Conservation (phyloP, 1,139 yeast species). For the Blastobotrys persicus region DNA sequence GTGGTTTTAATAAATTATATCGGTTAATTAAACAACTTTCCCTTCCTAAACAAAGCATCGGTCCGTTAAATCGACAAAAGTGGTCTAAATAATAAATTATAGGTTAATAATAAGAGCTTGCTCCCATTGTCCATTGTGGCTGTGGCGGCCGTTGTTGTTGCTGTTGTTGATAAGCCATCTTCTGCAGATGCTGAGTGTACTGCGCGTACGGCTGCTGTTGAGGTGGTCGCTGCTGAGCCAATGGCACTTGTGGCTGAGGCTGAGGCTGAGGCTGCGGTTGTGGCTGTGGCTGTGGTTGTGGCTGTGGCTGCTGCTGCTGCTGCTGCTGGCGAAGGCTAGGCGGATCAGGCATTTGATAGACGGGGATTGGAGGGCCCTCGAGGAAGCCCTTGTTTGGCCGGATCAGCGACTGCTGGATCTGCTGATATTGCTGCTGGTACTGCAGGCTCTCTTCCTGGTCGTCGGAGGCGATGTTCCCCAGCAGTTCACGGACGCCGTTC, state of each 20-base stretch:
- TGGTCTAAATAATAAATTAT: background rate
- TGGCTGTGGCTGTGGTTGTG: conserved; percentile 7
- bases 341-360: conserved; percentile 6
- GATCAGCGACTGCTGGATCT: conserved; percentile 9
- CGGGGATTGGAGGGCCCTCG: conserved; percentile 8
- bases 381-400: conserved; percentile 4
- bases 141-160: conserved; percentile 16
- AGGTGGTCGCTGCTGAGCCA: conserved; percentile 5
- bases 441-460: conserved; percentile 14
- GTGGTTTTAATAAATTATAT: no score
- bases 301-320: conserved; percentile 5
- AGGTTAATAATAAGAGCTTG: background rate
- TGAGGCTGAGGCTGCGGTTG: conserved; percentile 20
- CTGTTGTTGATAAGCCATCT: conserved; percentile 13
- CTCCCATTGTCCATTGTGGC: background rate
- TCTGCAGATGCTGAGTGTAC: conserved; percentile 13
- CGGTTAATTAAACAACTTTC: no score
- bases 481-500: conserved; percentile 18
- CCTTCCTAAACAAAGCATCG: no score
- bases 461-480: conserved; percentile 14
- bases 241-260: conserved; percentile 15
- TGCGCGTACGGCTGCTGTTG: conserved; percentile 12
- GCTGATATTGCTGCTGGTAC: conserved; percentile 8
- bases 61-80: no score
- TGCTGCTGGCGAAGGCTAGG: background rate